Conservation (phyloP, 495 filamentous ascomycete species). For the Parachaetomium inaequale region DNA sequence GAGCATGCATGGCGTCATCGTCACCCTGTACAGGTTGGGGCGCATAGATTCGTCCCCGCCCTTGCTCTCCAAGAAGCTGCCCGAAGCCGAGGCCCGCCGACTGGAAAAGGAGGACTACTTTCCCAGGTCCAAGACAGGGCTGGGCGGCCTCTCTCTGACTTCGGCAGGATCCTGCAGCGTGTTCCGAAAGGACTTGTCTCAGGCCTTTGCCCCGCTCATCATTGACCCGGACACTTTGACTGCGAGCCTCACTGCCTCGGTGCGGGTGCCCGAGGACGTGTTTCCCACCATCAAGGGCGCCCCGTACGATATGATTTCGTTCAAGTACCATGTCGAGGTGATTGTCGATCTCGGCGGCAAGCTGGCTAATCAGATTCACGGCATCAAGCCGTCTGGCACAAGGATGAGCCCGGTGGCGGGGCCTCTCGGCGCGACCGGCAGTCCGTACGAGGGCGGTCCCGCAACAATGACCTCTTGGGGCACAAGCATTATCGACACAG, state of each 20-base stretch:
- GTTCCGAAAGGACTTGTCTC: slow-evolving; percentile 89
- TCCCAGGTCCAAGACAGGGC: slow-evolving; percentile 64
- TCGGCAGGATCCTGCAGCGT: slow-evolving; percentile 77
- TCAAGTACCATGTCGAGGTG: slow-evolving; percentile 89
- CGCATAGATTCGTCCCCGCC: slow-evolving; percentile 83
- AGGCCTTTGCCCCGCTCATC: slow-evolving; percentile 80
- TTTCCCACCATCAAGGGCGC: slow-evolving; percentile 91
- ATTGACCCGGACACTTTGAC: slow-evolving; percentile 77
- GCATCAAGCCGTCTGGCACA: slow-evolving; percentile 36
- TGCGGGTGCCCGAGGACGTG: slow-evolving; percentile 82
- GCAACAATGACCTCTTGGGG: slow-evolving; percentile 55
- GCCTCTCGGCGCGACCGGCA: slow-evolving; percentile 18
- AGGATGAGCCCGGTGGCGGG: slow-evolving; percentile 15
- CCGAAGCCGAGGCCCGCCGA: slow-evolving; percentile 57
- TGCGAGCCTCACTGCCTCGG: slow-evolving; percentile 69
- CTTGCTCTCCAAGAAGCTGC: slow-evolving; percentile 55
- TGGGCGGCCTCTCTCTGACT: slow-evolving; percentile 76
- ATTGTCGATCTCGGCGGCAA: slow-evolving; percentile 89
- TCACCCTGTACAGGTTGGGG: slow-evolving; percentile 88
- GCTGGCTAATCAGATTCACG: slow-evolving; percentile 56
- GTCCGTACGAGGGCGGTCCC: slow-evolving; percentile 32
- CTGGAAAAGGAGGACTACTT: slow-evolving; percentile 78
- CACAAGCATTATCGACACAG: slow-evolving; percentile 82
- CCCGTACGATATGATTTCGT: slow-evolving; percentile 86
- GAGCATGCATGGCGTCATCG: slow-evolving; percentile 85